A percentile compares a stretch with the other conserved stretches of the same genome.
Evolutionary conservation across 768 basidiomycete genomes (phyloP).

Genomic region (Phaffia australis): DNA sequence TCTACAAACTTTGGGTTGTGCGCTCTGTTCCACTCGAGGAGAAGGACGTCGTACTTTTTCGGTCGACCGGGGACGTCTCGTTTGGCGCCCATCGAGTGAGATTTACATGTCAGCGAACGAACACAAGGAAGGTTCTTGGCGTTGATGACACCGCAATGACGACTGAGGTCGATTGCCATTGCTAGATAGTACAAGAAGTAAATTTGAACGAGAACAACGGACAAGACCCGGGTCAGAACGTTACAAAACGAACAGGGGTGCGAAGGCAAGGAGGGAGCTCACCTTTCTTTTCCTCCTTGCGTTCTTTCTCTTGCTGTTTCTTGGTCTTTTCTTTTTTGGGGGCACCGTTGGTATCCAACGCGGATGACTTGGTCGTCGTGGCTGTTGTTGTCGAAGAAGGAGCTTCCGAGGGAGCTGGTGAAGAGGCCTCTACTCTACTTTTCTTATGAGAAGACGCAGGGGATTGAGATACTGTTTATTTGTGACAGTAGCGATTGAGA

Average conservation of each 20-base stretch:
- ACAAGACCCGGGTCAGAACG: background rate
- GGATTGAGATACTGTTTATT: background rate
- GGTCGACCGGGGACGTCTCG: conserved; percentile 80
- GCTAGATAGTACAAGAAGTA: conserved; percentile 38
- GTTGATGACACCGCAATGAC: conserved; percentile 93
- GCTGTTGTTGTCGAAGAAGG: conserved; percentile 27
- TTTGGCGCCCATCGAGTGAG: conserved; percentile 94
- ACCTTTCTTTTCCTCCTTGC: conserved; percentile 69
- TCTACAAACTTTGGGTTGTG: conserved; percentile 34
- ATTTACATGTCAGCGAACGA: conserved; percentile 92
- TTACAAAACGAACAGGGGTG: background rate
- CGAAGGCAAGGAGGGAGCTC: conserved; percentile 39
- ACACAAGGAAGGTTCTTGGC: conserved; percentile 87
- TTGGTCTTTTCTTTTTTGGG: conserved; percentile 62
- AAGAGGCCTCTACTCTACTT: background rate
- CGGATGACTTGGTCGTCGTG: conserved; percentile 25
- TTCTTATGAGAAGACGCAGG: conserved; percentile 11
- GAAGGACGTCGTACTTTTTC: conserved; percentile 68
- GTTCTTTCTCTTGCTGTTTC: conserved; percentile 50
- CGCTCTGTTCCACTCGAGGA: conserved; percentile 62
- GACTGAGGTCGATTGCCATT: conserved; percentile 65
- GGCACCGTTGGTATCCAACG: conserved; percentile 49
- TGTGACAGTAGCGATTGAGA: background rate
- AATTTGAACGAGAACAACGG: conserved; percentile 12
- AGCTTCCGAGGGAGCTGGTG: conserved; percentile 13